These are phyloP conservation scores for Teratosphaeria zuluensis DNA, from an alignment of 2,329 filamentous ascomycete species.

Conservation along the genomic window DNA sequence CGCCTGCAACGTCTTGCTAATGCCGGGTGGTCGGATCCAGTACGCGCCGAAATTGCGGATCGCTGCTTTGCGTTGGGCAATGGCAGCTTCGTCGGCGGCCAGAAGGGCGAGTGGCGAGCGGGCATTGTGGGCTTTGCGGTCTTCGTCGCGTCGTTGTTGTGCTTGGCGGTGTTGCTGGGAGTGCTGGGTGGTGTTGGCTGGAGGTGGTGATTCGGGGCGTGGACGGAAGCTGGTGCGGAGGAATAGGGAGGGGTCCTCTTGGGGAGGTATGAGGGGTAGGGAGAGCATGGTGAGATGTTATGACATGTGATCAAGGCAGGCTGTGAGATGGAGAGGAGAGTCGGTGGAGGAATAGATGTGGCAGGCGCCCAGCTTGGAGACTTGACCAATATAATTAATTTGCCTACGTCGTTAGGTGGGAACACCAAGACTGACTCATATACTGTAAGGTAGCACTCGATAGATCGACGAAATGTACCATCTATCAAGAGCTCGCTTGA, in stretches of 20 bases:
- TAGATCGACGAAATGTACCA: too few species aligned
- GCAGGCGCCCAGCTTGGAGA: not conserved
- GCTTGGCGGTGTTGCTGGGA: slow-evolving; percentile 15
- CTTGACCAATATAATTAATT: not conserved
- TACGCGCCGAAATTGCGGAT: slow-evolving; percentile 78
- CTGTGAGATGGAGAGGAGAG: not conserved
- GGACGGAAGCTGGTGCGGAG: slow-evolving; percentile 16
- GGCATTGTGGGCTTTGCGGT: slow-evolving; percentile 25
- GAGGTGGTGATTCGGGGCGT: slow-evolving; percentile 19
- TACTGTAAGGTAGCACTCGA: not conserved
- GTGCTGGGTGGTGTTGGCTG: slow-evolving; percentile 3
- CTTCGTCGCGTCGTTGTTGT: slow-evolving; percentile 24
- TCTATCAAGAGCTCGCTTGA: not conserved
- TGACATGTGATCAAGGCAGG: not conserved
- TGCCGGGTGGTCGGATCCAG: slow-evolving; percentile 84
- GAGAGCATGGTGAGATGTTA: slow-evolving; percentile 17
- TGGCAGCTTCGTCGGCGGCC: slow-evolving; percentile 63
- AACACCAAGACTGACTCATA: not conserved
- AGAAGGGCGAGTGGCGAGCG: slow-evolving; percentile 59
- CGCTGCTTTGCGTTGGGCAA: slow-evolving; percentile 67
- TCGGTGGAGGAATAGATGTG: not conserved
- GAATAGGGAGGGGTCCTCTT: slow-evolving; percentile 18
- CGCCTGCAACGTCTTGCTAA: slow-evolving; percentile 82
- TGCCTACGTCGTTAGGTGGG: not conserved
- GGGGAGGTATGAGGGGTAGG: slow-evolving; percentile 23